Evolutionary conservation across 441 rosid species (phyloP).

Genomic region (Jatropha podagrica): DNA sequence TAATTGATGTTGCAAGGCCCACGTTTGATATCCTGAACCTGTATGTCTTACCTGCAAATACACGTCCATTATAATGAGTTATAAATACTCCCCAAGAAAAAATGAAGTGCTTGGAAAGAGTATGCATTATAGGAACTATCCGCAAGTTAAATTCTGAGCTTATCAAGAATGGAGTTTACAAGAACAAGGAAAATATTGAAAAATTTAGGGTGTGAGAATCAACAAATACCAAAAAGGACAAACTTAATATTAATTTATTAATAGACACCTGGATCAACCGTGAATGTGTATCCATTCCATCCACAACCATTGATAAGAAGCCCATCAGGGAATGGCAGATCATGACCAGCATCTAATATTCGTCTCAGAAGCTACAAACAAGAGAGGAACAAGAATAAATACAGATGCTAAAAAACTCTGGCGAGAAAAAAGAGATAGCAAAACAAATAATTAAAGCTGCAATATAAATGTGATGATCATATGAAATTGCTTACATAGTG

Average conservation of each 20-base stretch:
- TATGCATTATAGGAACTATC: neutral
- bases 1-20: slow-evolving; percentile 70
- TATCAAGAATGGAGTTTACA: neutral
- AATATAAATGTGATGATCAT: no score
- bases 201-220: neutral
- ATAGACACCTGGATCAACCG: slow-evolving; percentile 50
- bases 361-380: slow-evolving; percentile 49
- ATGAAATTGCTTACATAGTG: slow-evolving; percentile 39
- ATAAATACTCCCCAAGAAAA: neutral
- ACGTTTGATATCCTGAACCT: slow-evolving; percentile 90
- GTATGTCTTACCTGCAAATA: slow-evolving; percentile 64
- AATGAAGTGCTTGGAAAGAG: neutral
- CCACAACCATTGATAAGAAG: slow-evolving; percentile 89
- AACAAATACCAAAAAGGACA: neutral
- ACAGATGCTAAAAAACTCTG: neutral
- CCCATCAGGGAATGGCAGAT: slow-evolving; percentile 72
- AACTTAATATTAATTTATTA: neutral
- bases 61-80: neutral
- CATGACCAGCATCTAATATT: slow-evolving; percentile 62
- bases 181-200: neutral
- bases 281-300: slow-evolving; percentile 62
- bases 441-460: neutral
- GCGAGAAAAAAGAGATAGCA: neutral
- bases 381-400: neutral
- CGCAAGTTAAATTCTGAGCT: neutral